Base-by-base conservation (phyloP, 768 basidiomycete species). In the Rubroboletus satanas region DNA sequence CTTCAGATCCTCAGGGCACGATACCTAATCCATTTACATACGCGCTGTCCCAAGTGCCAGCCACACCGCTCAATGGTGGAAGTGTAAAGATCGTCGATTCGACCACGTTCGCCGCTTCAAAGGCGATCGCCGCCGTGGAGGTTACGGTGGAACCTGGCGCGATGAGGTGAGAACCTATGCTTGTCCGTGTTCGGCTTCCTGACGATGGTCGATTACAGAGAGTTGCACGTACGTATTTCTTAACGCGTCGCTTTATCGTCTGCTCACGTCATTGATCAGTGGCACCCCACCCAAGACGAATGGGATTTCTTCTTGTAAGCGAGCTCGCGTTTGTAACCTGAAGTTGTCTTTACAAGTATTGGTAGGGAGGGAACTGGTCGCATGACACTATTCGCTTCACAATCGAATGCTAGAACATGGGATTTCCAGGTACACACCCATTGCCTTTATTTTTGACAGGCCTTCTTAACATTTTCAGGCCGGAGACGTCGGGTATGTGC, bases 271-370 rank as follows among this genome's bases (percentile, higher is more conserved):
- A 29, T 56, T 31, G 21, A 7, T 49, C 43, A 85, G 84, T 87
- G 86, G 86, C 86, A 87, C 59, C 85, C 86, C 7, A 82, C 80
- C 11, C 74, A 83, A 61, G 82, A 84, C 55, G 84, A 85, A 69
- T 86, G 84, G 84, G 75, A 71, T 46, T 82, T 76, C 66, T 82
- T 77, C 77, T 51, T 84, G 83, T 82, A 64, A 52, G 74, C n/a
- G 51, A 47, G 11, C 18, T 31, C 11, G 2, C 5, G 35, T 32
- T 32, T 29, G 11, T 12, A n/a, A 8, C 7, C 8, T 38, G 5
- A 38, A 23, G 9, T 14, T 37, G 5, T 45, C 41, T 43, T 51
- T 29, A 54, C 45, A 35, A 56, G 50, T 29, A 26, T 28, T 17
- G 17, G 10, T 55, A 86, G 82, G 37, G 75, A 79, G 65, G 85